Evolutionary conservation across 2,329 filamentous ascomycete species (phyloP).

Genomic region (Talaromyces marneffei): DNA sequence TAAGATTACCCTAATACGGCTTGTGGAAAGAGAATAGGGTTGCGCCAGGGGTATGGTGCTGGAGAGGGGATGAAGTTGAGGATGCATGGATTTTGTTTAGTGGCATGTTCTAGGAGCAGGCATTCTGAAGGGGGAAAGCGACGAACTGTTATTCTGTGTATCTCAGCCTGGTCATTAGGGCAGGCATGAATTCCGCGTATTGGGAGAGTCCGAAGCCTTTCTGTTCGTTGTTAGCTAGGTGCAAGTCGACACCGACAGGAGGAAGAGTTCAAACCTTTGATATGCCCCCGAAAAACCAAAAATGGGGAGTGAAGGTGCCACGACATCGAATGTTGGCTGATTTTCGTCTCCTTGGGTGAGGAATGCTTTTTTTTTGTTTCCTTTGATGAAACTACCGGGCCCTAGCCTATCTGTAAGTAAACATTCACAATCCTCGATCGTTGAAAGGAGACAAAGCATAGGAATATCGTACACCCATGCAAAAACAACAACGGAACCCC

Average conservation of each 20-base stretch:
- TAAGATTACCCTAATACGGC: conserved; percentile 19
- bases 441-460: not conserved
- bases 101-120: no score
- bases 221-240: conserved; percentile 25
- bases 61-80: conserved; percentile 52
- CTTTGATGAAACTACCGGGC: conserved; percentile 65
- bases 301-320: conserved; percentile 52
- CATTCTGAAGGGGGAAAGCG: not conserved
- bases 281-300: conserved; percentile 50
- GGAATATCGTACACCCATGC: conserved; percentile 51
- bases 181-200: conserved; percentile 60
- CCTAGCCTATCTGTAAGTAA: conserved; percentile 26
- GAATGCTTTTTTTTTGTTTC: conserved; percentile 55
- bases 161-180: conserved; percentile 62
- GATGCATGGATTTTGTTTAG: conserved; percentile 57
- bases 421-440: not conserved
- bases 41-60: conserved; percentile 46
- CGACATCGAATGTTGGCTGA: conserved; percentile 47
- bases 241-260: not conserved
- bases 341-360: conserved; percentile 33
- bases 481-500: conserved; percentile 62
- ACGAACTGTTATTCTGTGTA: conserved; percentile 54
- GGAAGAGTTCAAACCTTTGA: conserved; percentile 20
- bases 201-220: conserved; percentile 55
- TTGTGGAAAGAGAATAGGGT: conserved; percentile 50